phyloP scores from a whole-genome alignment of 208 protist species.

The Trypanosoma mega region DNA sequence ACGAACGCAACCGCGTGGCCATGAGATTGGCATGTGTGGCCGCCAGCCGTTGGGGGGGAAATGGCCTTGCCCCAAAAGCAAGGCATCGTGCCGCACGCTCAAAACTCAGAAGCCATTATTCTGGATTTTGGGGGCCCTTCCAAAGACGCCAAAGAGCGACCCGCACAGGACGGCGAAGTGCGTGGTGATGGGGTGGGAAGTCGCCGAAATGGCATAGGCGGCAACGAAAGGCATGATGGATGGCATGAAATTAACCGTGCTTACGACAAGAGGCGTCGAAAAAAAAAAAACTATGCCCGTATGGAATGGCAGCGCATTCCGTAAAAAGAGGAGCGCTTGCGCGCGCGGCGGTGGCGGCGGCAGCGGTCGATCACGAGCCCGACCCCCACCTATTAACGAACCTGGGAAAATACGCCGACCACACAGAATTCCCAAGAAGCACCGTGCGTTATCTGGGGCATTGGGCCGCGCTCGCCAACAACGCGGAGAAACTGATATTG shows the following conservation, averaged over 20 bases:
- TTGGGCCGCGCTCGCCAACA: background rate
- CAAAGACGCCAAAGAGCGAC: background rate
- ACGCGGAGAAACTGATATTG: background rate
- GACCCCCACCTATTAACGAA: background rate
- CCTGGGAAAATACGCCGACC: background rate
- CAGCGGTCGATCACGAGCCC: background rate
- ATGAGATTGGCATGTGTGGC: background rate
- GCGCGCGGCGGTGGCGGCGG: no score
- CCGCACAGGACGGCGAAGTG: background rate
- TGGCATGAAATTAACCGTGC: background rate
- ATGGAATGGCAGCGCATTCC: background rate
- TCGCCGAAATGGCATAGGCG: background rate
- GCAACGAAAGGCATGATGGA: background rate
- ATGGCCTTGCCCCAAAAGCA: background rate
- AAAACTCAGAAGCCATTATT: background rate
- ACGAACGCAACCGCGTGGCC: background rate
- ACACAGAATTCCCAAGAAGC: background rate
- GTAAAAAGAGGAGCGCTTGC: background rate
- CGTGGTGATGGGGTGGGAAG: background rate
- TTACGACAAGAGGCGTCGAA: background rate
- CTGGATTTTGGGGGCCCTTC: background rate
- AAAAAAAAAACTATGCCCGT: background rate
- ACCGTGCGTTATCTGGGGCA: background rate
- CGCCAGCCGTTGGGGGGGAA: background rate
- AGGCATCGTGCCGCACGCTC: background rate